These are phyloP conservation scores for Ascoidea asiatica DNA, from an alignment of 805 yeast genomes.

Conservation along the genomic window DNA sequence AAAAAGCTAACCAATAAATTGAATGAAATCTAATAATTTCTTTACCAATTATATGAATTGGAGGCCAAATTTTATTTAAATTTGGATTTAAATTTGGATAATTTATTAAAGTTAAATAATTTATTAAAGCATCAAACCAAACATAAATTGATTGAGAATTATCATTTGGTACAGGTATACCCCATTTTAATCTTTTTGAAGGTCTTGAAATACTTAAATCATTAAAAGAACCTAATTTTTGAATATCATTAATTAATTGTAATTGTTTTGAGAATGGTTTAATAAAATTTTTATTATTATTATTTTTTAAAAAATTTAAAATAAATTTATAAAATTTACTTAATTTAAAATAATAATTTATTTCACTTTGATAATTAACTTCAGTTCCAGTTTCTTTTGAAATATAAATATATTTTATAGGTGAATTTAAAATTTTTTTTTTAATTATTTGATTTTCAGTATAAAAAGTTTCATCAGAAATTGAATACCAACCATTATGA, in stretches of 20 bases:
- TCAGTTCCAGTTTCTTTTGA: conserved; percentile 60
- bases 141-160: conserved; percentile 73
- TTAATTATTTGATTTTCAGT: conserved; percentile 63
- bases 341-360: conserved; percentile 75
- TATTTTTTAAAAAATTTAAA: conserved; percentile 28
- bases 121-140: conserved; percentile 91
- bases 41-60: conserved; percentile 80
- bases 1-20: conserved; percentile 85
- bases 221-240: conserved; percentile 24
- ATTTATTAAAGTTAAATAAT: conserved; percentile 47
- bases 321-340: conserved; percentile 44
- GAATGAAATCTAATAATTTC: conserved; percentile 85
- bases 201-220: conserved; percentile 91
- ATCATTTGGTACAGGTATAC: conserved; percentile 78
- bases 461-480: conserved; percentile 90
- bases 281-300: conserved; percentile 41
- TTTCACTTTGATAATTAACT: conserved; percentile 66
- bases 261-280: conserved; percentile 44
- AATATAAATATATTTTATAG: conserved; percentile 19
- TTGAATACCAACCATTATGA: conserved; percentile 90
- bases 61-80: conserved; percentile 35
- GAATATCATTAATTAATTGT: conserved; percentile 46
- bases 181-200: conserved; percentile 68
- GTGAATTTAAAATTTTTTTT: conserved; percentile 16
- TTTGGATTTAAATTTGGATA: conserved; percentile 13